These are phyloP conservation scores for Excoecaria agallocha DNA, from an alignment of 345 rosid genomes.

Conservation along the genomic window DNA sequence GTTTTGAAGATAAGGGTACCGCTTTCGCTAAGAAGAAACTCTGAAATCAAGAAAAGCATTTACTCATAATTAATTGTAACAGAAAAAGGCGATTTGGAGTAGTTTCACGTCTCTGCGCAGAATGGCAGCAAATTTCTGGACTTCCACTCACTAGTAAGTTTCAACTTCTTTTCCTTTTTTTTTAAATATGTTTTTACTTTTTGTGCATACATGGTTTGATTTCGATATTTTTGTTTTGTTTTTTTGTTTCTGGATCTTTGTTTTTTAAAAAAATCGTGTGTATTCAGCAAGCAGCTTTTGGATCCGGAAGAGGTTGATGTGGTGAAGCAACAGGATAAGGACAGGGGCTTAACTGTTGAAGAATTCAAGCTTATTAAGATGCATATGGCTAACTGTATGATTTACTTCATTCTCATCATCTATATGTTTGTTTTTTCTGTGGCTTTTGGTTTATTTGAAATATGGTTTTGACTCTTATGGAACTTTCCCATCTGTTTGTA, in stretches of 20 bases:
- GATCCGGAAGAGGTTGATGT: slow-evolving; percentile 84
- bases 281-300: slow-evolving; percentile 71
- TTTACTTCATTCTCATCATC: not conserved
- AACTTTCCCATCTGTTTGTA: not conserved
- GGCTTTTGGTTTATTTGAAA: not conserved
- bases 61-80: not conserved
- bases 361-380: slow-evolving; percentile 84
- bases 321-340: slow-evolving; percentile 66
- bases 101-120: not conserved
- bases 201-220: not conserved
- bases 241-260: slow-evolving; percentile 6
- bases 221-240: slow-evolving; percentile 14
- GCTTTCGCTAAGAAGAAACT: too few relatives aligned
- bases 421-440: not conserved
- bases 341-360: slow-evolving; percentile 75
- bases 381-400: slow-evolving; percentile 79
- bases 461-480: not conserved
- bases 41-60: too few relatives aligned
- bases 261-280: not conserved
- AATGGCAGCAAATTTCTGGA: slow-evolving; percentile 98
- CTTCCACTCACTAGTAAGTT: slow-evolving; percentile 72
- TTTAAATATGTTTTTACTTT: slow-evolving; percentile 2
- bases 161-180: not conserved
- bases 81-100: not conserved
- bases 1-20: too few relatives aligned